These are phyloP conservation scores for Diutina ranongensis DNA, from an alignment of 1,139 yeast genomes.

Conservation along the genomic window DNA sequence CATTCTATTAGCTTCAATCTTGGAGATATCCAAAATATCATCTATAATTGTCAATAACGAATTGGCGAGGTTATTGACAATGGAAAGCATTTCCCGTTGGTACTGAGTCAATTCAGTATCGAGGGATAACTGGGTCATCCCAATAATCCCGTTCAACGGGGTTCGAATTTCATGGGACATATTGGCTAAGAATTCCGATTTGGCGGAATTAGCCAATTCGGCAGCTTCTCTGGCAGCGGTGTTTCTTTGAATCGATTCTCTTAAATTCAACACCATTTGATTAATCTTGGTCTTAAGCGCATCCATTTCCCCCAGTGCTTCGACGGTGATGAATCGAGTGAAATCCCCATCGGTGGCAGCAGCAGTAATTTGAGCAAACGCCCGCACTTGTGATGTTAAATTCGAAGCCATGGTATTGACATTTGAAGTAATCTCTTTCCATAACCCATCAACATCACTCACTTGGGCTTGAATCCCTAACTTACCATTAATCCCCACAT, in stretches of 20 bases:
- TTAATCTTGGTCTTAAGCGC: constrained; percentile 83
- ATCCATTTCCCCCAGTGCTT: constrained; percentile 90
- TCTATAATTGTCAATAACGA: constrained; percentile 77
- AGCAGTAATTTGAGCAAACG: constrained; percentile 86
- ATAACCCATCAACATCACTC: constrained; percentile 78
- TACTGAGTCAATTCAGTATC: constrained; percentile 83
- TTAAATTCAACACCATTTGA: constrained; percentile 79
- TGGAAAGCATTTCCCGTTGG: constrained; percentile 81
- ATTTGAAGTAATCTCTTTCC: constrained; percentile 90
- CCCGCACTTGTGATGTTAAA: constrained; percentile 84
- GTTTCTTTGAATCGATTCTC: constrained; percentile 83
- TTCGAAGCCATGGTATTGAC: constrained; percentile 91
- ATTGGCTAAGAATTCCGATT: constrained; percentile 81
- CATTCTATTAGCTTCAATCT: constrained; percentile 88
- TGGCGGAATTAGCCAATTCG: constrained; percentile 81
- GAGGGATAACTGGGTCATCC: constrained; percentile 81
- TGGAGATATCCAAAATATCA: constrained; percentile 81
- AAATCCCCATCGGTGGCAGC: constrained; percentile 93
- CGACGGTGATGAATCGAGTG: constrained; percentile 81
- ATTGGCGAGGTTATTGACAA: constrained; percentile 78
- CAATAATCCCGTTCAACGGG: constrained; percentile 86
- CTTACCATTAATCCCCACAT: constrained; percentile 89
- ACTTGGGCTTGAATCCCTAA: constrained; percentile 89
- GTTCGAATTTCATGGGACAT: constrained; percentile 90
- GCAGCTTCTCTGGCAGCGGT: constrained; percentile 94